These are phyloP conservation scores for Avena atlantica DNA, from an alignment of 176 grass and related monocot species.

Conservation along the genomic window DNA sequence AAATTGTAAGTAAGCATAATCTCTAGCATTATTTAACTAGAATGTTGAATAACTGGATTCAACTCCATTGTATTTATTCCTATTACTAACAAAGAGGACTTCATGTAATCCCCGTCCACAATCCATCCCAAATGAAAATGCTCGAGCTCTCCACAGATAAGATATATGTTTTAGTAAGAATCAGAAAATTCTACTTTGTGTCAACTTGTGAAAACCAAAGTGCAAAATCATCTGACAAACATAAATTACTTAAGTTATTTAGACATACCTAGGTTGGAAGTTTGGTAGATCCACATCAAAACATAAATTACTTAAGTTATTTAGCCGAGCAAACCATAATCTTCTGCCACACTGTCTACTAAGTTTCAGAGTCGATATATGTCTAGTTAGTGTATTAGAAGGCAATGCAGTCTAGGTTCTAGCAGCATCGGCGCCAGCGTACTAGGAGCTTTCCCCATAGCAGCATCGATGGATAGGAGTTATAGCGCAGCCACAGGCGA, in stretches of 20 bases:
- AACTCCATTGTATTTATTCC: not conserved
- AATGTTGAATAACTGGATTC: not conserved
- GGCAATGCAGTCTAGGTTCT: no score
- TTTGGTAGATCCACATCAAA: constrained; percentile 77
- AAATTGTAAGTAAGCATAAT: constrained; percentile 8
- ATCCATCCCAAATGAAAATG: constrained; percentile 24
- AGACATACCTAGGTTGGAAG: constrained; percentile 73
- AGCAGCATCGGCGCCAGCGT: no score
- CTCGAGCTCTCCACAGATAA: constrained; percentile 1
- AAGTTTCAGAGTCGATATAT: no score
- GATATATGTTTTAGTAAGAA: not conserved
- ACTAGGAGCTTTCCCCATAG: no score
- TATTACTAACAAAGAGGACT: constrained; percentile 13
- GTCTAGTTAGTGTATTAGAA: no score
- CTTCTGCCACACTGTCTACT: no score
- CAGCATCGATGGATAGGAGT: no score
- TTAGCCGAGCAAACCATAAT: no score
- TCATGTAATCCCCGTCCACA: not conserved
- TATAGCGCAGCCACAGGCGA: no score
- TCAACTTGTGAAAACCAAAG: constrained; percentile 7
- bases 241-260: constrained; percentile 1
- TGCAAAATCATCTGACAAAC: not conserved
- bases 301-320: no score
- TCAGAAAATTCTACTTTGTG: not conserved
- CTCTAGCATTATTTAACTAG: constrained; percentile 20